Base-by-base conservation (phyloP, 2,329 filamentous ascomycete genomes). In the Aspergillus ochraceus region DNA sequence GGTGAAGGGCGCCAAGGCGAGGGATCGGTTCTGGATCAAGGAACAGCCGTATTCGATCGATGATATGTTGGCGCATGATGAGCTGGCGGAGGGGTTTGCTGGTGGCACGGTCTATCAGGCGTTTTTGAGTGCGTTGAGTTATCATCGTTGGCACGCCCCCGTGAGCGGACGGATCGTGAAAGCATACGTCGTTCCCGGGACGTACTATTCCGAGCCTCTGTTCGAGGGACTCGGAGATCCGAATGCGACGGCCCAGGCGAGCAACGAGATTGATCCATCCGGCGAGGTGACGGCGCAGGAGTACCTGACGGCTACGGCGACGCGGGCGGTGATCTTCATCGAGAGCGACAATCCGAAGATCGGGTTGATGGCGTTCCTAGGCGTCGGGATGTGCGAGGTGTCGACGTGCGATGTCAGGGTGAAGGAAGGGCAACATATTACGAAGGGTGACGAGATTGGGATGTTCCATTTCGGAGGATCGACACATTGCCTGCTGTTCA, bases 401-500 rank as follows among this genome's bases (percentile, higher is more conserved):
- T 88, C 84, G 59, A 87, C 88, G 0, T 91, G 89, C 68, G 88
- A 91, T 54, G 86, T 90, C 52, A 89, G 85, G 0, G 88, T 90
- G 11, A 81, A 81, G 66, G 84, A 87, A 68, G 89, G 88, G 0
- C 82, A 91, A 70, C 80, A 82, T 55, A 70, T 92, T 17, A 79
- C 79, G 55, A 92, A 91, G 79, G 90, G 90, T 1, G 84, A 91
- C 4, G 78, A 91, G 76, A 79, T 87, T 45, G 90, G 90, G 47
- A 91, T 91, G 88, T 92, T 92, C 74, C 90, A 92, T 70, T 92
- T 88, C 70, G 90, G 90, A n/a, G 90, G 90, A 0, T 88, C 84
- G 6, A 86, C 86, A 1, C 86, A 90, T 70, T 90, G 87, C 66
- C 69, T 92, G 65, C 69, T 92, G 2, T 91, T 92, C 76, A 59